Evolutionary conservation across 129 eudicot genomes (phyloP), one percentile per base, ranked within the genome.

Genomic region (Calendula officinalis): DNA sequence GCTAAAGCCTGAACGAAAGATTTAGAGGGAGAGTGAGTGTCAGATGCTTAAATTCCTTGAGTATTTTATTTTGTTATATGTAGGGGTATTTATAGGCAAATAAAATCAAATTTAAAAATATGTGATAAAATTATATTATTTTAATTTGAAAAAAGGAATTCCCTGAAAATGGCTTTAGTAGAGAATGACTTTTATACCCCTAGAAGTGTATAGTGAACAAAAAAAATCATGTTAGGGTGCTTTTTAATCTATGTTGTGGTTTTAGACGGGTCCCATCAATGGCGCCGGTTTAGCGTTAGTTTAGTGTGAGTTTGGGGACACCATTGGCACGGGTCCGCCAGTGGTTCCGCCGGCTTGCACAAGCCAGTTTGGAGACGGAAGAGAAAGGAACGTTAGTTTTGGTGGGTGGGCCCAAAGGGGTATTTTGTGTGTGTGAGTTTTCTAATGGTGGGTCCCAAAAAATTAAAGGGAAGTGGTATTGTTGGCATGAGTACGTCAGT

Each of bases 41-140:
- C 15, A 13, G 46, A 49, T 43, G 64, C 55, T 55, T 4, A 33
- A 14, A 9, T 33, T 38, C 48, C 4, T 27, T 39, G 42, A 41
- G 60, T 70, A 32, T 59, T 16, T 59, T n/a, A 70, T 8, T 59
- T 59, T 34, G 51, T 47, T 70, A 5, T 69, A 2, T 3, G 6
- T 14, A 42, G 56, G 75, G 68, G 60, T 60, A 49, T 70, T 48
- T 70, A 70, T 70, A 70, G 62, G 61, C 47, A 53, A 66, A 52
- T 5, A 34, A 46, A 45, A 36, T 15, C n/a, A 13, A 22, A 3
- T 14, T 30, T 22, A 0, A 22, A 22, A 22, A 22, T 22, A 22
- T 22, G 30, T 22, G 30, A 22, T 22, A 22, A 22, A 22, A 22
- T 1, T 22, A 5, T 5, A 38, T 49, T 1, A 5, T 44, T 56